These are phyloP conservation scores for Hermanozyma aechmeae DNA, from an alignment of 805 yeast genomes.

Conservation along the genomic window DNA sequence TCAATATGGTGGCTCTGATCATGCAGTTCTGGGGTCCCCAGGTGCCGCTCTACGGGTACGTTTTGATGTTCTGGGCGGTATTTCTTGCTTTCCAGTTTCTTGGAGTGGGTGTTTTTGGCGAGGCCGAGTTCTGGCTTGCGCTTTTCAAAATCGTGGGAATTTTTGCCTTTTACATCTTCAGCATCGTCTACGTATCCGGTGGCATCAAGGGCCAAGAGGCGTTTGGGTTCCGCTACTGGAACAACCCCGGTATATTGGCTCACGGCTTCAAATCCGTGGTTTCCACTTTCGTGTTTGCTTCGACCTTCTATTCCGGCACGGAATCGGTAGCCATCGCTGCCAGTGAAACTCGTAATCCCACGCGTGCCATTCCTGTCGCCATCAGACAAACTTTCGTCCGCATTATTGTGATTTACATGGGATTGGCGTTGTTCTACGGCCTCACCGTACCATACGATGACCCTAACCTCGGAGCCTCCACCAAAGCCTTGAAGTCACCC, in stretches of 20 bases:
- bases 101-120: slow-evolving; percentile 48
- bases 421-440: slow-evolving; percentile 48
- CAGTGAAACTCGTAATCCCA: slow-evolving; percentile 53
- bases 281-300: slow-evolving; percentile 48
- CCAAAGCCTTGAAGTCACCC: slow-evolving; percentile 34
- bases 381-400: slow-evolving; percentile 48
- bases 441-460: slow-evolving; percentile 50
- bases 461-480: slow-evolving; percentile 29
- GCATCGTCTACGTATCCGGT: slow-evolving; percentile 35
- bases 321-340: slow-evolving; percentile 53
- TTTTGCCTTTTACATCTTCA: slow-evolving; percentile 40
- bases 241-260: slow-evolving; percentile 33
- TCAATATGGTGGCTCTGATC: slow-evolving; percentile 43
- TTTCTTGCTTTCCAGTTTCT: slow-evolving; percentile 42
- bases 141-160: slow-evolving; percentile 39
- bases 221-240: slow-evolving; percentile 36
- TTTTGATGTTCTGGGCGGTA: slow-evolving; percentile 41
- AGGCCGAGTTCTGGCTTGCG: slow-evolving; percentile 46
- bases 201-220: slow-evolving; percentile 29
- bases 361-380: slow-evolving; percentile 48
- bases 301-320: slow-evolving; percentile 51
- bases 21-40: slow-evolving; percentile 41
- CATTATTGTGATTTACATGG: slow-evolving; percentile 43
- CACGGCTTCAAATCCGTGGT: slow-evolving; percentile 48
- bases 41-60: slow-evolving; percentile 48